Evolutionary conservation across 2,329 filamentous ascomycete species (phyloP).

Genomic region (Scedosporium minutisporum): DNA sequence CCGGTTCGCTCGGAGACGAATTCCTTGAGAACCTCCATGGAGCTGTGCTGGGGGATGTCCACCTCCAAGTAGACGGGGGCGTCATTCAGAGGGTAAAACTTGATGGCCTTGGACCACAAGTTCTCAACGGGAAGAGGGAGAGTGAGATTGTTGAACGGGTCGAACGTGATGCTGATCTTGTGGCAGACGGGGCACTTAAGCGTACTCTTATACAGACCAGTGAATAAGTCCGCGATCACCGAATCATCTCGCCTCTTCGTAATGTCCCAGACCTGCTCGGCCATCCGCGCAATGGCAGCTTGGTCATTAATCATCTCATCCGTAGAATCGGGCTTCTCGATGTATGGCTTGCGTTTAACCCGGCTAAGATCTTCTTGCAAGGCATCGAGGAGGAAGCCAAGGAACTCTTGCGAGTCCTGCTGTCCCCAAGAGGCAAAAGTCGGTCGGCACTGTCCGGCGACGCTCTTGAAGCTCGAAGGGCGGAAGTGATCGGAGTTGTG

Average conservation of each 20-base stretch:
- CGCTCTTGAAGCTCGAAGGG: conserved; percentile 52
- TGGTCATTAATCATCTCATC: conserved; percentile 87
- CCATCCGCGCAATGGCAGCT: conserved; percentile 72
- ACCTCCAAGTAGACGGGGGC: conserved; percentile 62
- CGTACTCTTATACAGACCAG: conserved; percentile 96
- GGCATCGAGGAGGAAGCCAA: conserved; percentile 89
- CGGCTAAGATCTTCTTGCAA: conserved; percentile 92
- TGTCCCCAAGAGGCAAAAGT: conserved; percentile 92
- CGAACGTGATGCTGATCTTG: conserved; percentile 97
- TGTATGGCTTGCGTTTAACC: conserved; percentile 91
- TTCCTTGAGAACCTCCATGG: conserved; percentile 58
- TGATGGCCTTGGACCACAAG: conserved; percentile 65
- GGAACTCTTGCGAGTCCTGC: conserved; percentile 94
- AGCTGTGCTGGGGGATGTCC: conserved; percentile 70
- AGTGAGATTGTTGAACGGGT: conserved; percentile 92
- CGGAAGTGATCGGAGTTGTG: conserved; percentile 59
- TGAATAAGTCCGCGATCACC: conserved; percentile 89
- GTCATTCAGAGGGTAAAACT: conserved; percentile 68
- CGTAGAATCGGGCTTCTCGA: conserved; percentile 94
- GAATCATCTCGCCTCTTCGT: conserved; percentile 90
- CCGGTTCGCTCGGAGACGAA: conserved; percentile 59
- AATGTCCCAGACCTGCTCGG: conserved; percentile 81
- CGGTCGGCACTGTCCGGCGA: conserved; percentile 55
- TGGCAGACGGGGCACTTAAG: conserved; percentile 82
- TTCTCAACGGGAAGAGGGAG: conserved; percentile 82